Percentiles rank a stretch among this genome's conserved stretches.
Conservation (phyloP, 306 rosid species). For the Inga oerstediana region DNA sequence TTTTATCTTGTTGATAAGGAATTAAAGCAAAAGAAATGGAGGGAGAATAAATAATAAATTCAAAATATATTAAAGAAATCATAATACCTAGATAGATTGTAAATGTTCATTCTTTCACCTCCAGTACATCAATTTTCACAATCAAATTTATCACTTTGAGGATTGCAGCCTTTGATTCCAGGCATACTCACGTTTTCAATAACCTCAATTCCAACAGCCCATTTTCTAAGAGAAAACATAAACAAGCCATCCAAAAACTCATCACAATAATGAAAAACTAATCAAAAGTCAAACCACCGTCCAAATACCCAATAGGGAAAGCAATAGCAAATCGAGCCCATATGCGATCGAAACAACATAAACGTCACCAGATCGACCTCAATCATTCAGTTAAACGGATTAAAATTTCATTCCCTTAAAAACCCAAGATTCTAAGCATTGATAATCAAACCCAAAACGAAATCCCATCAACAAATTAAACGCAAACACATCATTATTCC, state of each 20-base stretch:
- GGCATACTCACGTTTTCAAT: neutral
- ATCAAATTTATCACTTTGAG: neutral
- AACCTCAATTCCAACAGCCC: neutral
- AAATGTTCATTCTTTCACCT: neutral
- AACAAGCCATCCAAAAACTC: neutral
- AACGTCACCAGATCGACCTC: constrained; percentile 4
- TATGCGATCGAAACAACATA: neutral
- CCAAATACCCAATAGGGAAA: neutral
- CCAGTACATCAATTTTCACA: neutral
- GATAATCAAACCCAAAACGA: neutral
- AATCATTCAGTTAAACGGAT: neutral
- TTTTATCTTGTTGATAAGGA: neutral
- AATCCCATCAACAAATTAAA: neutral
- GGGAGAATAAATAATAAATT: neutral
- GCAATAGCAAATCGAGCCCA: neutral
- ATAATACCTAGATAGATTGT: neutral
- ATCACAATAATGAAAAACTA: neutral
- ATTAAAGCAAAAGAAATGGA: neutral
- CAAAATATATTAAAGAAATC: neutral
- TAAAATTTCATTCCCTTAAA: neutral
- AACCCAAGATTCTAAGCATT: neutral
- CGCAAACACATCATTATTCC: neutral
- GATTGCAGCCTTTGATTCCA: neutral
- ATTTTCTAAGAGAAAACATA: neutral
- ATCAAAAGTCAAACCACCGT: neutral